Percentiles rank a stretch among this genome's conserved stretches.
Evolutionary conservation across 305 asterid genomes (phyloP).

Genomic region (Striga hermonthica): DNA sequence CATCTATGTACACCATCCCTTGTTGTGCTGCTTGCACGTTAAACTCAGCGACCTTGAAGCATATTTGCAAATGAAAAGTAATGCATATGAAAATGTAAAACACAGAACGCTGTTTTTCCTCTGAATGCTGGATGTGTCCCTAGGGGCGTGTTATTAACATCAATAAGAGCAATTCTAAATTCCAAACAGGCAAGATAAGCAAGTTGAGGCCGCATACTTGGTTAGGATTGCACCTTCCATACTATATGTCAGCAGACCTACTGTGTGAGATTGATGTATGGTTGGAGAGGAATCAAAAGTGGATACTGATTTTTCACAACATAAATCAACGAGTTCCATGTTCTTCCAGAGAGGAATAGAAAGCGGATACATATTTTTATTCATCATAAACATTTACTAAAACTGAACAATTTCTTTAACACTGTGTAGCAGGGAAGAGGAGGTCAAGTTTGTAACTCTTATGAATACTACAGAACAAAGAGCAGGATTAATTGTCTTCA

Average conservation of each 20-base stretch:
- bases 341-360: not conserved
- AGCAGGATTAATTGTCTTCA: slow-evolving; percentile 23
- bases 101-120: slow-evolving; percentile 4
- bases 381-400: not conserved
- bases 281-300: not conserved
- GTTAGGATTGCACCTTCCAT: not conserved
- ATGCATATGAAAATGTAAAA: slow-evolving; percentile 28
- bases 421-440: not conserved
- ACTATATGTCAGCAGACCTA: not conserved
- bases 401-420: not conserved
- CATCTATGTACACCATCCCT: slow-evolving; percentile 91
- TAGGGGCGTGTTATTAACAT: not conserved
- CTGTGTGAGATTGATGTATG: not conserved
- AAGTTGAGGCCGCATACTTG: not conserved
- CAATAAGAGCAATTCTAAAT: not conserved
- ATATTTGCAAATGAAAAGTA: slow-evolving; percentile 36
- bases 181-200: not conserved
- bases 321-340: not conserved
- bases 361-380: not conserved
- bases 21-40: slow-evolving; percentile 95
- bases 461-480: not conserved
- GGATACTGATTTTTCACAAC: too few relatives aligned
- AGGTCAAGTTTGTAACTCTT: not conserved
- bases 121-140: slow-evolving; percentile 9
- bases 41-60: slow-evolving; percentile 78